A percentile compares a stretch with the other conserved stretches of the same genome.
phyloP scores from a whole-genome alignment of 2,329 filamentous ascomycete species.

The Diaporthe helianthi region DNA sequence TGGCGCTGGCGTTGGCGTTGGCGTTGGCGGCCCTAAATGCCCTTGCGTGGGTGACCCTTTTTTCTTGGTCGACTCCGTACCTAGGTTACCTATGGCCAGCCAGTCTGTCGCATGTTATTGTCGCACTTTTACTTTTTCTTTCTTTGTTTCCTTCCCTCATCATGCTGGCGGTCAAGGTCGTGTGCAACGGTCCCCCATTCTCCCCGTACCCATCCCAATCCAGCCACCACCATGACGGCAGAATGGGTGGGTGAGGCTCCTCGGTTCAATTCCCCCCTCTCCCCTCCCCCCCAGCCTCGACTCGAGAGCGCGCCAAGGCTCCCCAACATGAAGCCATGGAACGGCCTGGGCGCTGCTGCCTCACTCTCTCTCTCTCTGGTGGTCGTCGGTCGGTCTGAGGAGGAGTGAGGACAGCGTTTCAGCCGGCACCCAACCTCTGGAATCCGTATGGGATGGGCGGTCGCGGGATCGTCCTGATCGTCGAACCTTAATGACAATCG shows the following conservation, averaged over 20 bases:
- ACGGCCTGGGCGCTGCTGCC: not conserved
- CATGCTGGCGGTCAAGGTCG: conserved; percentile 3
- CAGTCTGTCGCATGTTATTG: not conserved
- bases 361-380: not conserved
- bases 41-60: not conserved
- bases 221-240: conserved; percentile 2
- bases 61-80: not conserved
- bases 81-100: too few species aligned
- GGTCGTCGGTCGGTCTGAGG: not conserved
- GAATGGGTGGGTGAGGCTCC: conserved; percentile 18
- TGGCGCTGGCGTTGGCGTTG: too few species aligned
- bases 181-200: not conserved
- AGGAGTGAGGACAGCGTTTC: not conserved
- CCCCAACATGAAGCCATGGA: not conserved
- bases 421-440: not conserved
- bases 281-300: too few species aligned
- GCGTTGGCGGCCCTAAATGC: too few species aligned
- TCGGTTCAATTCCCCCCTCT: too few species aligned
- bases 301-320: not conserved
- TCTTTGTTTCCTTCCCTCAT: not conserved
- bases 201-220: too few species aligned
- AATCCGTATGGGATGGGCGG: not conserved
- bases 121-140: conserved; percentile 6
- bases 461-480: not conserved
- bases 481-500: not conserved